Base-by-base conservation (phyloP, 2,329 filamentous ascomycete species). In the Xylaria sp. region DNA sequence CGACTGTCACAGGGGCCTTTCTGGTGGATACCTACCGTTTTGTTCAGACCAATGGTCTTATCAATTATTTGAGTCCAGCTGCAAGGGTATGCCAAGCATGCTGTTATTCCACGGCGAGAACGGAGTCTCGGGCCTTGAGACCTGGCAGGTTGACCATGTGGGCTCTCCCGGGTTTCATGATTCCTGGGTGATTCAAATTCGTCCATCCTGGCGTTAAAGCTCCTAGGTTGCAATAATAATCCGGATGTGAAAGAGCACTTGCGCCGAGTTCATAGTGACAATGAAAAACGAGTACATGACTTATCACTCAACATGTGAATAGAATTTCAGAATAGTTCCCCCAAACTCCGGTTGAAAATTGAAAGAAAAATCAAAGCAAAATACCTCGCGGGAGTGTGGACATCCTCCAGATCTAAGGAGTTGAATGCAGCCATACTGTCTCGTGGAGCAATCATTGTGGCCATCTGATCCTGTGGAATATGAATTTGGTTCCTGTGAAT, bases 311-410 rank as follows among this genome's bases (percentile, higher is more conserved):
- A 81, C 74, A 79, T 72, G 75, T 76, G 50, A 59, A 81, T 65
- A 75, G 80, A 76, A 82, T 75, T 78, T 60, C 39, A 34, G 25
- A 37, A 78, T 80, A 77, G 77, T n/a, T 59, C 23, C 32, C 65
- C 81, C 80, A 82, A 83, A 81, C 81, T 82, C 78, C 79, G 80
- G 75, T 74, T 65, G 78, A 79, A 76, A 76, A 66, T 25, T 57
- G 69, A 37, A 79, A 80, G 80, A 83, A 84, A 46, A 84, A 84
- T 83, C 85, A 87, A 82, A 78, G 78, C 79, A 83, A 82, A 82
- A 83, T 89, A 89, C 87, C 87, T 89, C 83, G 86, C 84, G 78
- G 88, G 84, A 77, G 85, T 86, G 78, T 87, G 84, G 81, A 87
- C 85, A 81, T 89, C 86, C 80, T 88, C 86, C 81, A 88, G 84